Evolutionary conservation across 257 asterid genomes (phyloP), one percentile per base, ranked within the genome.

Genomic region (Ilex asprella): DNA sequence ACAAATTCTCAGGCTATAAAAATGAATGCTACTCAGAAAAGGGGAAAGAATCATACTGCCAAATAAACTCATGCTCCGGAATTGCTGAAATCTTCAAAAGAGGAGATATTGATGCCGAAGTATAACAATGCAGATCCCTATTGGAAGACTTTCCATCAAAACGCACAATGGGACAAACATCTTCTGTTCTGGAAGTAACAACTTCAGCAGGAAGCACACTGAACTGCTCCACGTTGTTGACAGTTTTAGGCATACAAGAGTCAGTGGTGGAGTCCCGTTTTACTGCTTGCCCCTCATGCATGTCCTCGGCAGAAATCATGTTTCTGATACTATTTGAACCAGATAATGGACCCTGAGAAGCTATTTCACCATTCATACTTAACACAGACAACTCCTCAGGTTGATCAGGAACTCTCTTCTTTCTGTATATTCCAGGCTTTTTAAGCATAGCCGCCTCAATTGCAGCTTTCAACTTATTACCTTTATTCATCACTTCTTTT

Each of bases 381-480:
- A 79, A 67, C 58, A 60, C 51, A 12, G 84, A 70, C 55, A 76
- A 58, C 66, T 77, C 93, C 49, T 83, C 84, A 43, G 78, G 66
- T 59, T 80, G 91, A 62, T 76, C 80, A 41, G 56, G 12, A 69
- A 80, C 79, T 77, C 78, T 81, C 67, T 71, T 73, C 75, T 75
- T 91, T 62, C 85, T 66, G 74, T 67, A 81, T 61, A 83, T 75
- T 65, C 85, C 92, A 9, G 96, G 96, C 75, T 86, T 91, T 77
- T 70, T 86, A 62, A 84, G 83, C 79, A 79, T 82, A 50, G 96
- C 95, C 67, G 96, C 96, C 78, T 87, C 89, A 66, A 91, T 76
- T 74, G 96, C 96, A 67, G 87, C 96, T 76, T 82, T 87, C 61
- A 87, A 76, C 69, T 78, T 74, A 74, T 78, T 81, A 64, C 79